These are phyloP conservation scores for Umbelopsis vinacea DNA, from an alignment of 192 early-diverging fungal genomes.

Conservation along the genomic window DNA sequence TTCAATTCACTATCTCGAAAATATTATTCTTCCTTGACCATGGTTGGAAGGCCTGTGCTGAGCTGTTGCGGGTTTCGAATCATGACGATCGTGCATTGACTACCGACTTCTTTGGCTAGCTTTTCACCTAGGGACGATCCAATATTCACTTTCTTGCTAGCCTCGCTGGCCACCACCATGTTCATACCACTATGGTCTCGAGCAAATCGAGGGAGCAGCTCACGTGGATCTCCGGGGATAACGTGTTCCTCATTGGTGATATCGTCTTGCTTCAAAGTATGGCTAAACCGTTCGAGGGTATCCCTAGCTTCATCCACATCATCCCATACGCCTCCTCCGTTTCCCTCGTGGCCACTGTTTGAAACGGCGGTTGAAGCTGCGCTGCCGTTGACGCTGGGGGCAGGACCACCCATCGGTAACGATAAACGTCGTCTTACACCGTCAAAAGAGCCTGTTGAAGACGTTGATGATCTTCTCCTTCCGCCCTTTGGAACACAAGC, in stretches of 20 bases:
- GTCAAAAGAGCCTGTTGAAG: slow-evolving; percentile 1
- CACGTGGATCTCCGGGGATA: slow-evolving; percentile 1
- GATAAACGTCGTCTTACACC: slow-evolving; percentile 1
- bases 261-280: not conserved
- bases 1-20: too few relatives aligned
- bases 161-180: not conserved
- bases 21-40: not conserved
- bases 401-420: not conserved
- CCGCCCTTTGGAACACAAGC: slow-evolving; percentile 20
- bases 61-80: slow-evolving; percentile 17
- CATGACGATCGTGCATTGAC: slow-evolving; percentile 12
- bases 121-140: slow-evolving; percentile 7
- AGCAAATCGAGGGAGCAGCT: not conserved
- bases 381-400: not conserved
- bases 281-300: not conserved
- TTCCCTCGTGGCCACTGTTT: too few relatives aligned
- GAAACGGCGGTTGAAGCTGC: not conserved
- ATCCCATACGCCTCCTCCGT: not conserved
- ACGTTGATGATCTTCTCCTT: slow-evolving; percentile 8
- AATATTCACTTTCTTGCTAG: slow-evolving; percentile 3
- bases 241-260: slow-evolving; percentile 18
- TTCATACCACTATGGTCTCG: slow-evolving; percentile 15
- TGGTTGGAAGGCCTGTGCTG: not conserved
- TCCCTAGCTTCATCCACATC: slow-evolving; percentile 19
- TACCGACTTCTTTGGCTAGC: slow-evolving; percentile 19